Evolutionary conservation across 768 basidiomycete genomes (phyloP), one percentile per base, ranked within the genome.

Genomic region (Trametes cinnabarina): DNA sequence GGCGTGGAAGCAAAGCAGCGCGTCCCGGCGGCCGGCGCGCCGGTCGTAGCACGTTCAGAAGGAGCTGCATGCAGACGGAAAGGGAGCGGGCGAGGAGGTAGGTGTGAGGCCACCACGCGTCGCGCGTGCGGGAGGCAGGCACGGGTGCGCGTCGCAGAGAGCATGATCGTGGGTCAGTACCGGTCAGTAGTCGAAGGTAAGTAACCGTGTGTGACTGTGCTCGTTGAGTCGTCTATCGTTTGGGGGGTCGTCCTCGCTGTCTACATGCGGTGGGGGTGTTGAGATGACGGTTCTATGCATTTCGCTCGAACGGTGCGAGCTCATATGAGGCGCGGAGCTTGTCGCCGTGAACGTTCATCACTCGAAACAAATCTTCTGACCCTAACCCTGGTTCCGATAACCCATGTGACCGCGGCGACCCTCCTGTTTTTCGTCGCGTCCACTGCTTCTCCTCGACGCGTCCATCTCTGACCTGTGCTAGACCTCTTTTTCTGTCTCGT

Each of bases 371-470:
- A 54, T 46, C 34, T 55, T 40, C 34, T 37, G 26, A 51, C 54
- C 54, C 43, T 56, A 56, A 55, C 59, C 59, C 46, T 51, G n/a
- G n/a, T n/a, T n/a, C n/a, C n/a, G n/a, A 52, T 32, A 14, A 20
- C 43, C 10, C 59, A 61, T 55, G 59, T 61, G 59, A 61, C 44
- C 59, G 53, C 53, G 58, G 19, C 46, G 35, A 17, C n/a, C 20
- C 48, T 20, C 48, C 37, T 53, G n/a, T 52, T 28, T 42, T 41
- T 48, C 17, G 46, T 39, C 46, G 54, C 53, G 53, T 37, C 47
- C n/a, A 39, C 17, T n/a, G 9, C 37, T 32, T 6, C 30, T 25
- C 28, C 17, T 52, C 40, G 50, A 51, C 50, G 40, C 58, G 51
- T 53, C 58, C 51, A 8, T 15, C 12, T 12, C 30, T 32, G 12